These are phyloP conservation scores for Sporisorium graminicola DNA, from an alignment of 1,284 basidiomycete genomes.

Conservation along the genomic window DNA sequence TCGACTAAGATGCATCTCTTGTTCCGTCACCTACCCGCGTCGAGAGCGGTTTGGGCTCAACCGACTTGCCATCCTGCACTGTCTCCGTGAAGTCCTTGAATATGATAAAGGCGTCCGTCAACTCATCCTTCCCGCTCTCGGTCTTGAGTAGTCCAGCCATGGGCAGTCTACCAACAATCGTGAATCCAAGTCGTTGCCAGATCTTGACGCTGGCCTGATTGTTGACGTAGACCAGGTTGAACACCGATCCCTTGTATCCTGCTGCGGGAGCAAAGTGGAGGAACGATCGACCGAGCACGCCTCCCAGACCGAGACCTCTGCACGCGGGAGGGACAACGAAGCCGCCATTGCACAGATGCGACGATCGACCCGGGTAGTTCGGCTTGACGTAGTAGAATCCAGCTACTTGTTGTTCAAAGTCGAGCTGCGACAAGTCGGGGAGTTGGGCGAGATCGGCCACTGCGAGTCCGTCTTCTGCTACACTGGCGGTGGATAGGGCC, in stretches of 20 bases:
- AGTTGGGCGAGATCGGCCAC: constrained; percentile 9
- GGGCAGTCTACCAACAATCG: constrained; percentile 84
- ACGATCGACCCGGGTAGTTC: constrained; percentile 79
- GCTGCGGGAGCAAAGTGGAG: constrained; percentile 77
- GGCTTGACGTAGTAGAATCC: constrained; percentile 76
- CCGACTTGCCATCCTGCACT: constrained; percentile 15
- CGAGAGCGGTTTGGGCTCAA: constrained; percentile 13
- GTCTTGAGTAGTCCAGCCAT: constrained; percentile 82
- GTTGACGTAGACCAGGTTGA: constrained; percentile 92
- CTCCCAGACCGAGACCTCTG: constrained; percentile 80
- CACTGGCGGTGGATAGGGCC: background rate
- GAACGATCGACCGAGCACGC: constrained; percentile 82
- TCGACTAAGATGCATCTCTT: constrained; percentile 10
- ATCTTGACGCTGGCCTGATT: constrained; percentile 80
- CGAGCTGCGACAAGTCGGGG: constrained; percentile 17
- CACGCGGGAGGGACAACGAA: constrained; percentile 83
- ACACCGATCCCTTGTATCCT: constrained; percentile 87
- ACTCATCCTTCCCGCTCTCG: constrained; percentile 76
- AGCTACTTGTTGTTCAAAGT: constrained; percentile 72
- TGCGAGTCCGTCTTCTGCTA: constrained; percentile 20
- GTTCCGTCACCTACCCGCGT: constrained; percentile 21
- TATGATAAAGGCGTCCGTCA: constrained; percentile 86
- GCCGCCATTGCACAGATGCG: constrained; percentile 91
- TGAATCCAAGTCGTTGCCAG: constrained; percentile 89
- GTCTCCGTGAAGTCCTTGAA: constrained; percentile 78